Percentiles rank a stretch among this genome's conserved stretches.
These are phyloP conservation scores for Fragilaria crotonensis DNA, from an alignment of 108 stramenopile species.

Conservation along the genomic window DNA sequence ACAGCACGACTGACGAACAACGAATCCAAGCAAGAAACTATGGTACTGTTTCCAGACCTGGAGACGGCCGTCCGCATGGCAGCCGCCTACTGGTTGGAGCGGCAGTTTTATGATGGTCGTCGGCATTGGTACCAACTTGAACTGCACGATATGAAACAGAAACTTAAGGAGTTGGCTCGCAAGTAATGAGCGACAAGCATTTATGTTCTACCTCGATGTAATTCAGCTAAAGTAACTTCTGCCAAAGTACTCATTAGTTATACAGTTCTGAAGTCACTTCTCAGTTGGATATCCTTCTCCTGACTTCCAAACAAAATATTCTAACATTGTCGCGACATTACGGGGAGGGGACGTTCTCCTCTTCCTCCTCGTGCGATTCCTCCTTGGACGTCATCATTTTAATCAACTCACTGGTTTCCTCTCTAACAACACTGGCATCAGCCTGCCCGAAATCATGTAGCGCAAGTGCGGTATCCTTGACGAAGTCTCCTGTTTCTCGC, in stretches of 20 bases:
- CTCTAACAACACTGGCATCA: background rate
- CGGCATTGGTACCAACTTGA: slow-evolving; percentile 23
- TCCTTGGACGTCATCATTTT: background rate
- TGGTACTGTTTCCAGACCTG: slow-evolving; percentile 17
- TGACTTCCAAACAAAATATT: too few species aligned
- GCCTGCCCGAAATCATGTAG: slow-evolving; percentile 20
- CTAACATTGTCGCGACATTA: too few species aligned
- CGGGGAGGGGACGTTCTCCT: too few species aligned
- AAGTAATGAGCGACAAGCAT: too few species aligned
- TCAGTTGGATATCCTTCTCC: too few species aligned
- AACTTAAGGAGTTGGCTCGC: background rate
- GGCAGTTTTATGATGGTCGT: slow-evolving; percentile 15
- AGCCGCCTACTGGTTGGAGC: slow-evolving; percentile 38
- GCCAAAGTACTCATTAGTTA: too few species aligned
- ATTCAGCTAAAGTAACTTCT: too few species aligned
- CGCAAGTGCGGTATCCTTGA: slow-evolving; percentile 44
- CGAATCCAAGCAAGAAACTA: background rate
- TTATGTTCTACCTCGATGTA: too few species aligned
- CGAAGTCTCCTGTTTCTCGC: slow-evolving; percentile 29
- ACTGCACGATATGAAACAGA: background rate
- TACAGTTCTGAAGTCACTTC: too few species aligned
- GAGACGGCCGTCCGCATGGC: slow-evolving; percentile 30
- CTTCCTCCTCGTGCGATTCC: background rate
- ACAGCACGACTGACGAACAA: background rate
- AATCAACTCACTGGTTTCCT: background rate